Percentiles rank a stretch among this genome's conserved stretches.
Evolutionary conservation across 257 asterid genomes (phyloP).

Genomic region (Solanum chmielewskii): DNA sequence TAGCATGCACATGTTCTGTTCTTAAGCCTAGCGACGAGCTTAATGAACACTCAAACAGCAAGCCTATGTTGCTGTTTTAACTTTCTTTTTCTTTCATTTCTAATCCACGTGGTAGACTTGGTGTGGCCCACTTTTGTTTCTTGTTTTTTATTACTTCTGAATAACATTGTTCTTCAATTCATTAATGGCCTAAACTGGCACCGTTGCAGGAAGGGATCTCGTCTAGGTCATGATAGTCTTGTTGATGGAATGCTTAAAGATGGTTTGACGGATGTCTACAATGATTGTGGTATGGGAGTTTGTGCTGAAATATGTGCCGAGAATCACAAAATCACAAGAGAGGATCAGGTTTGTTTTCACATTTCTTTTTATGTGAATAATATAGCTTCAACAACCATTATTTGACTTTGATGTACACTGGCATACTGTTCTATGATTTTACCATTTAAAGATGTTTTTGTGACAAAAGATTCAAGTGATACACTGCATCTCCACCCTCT

Average conservation of each 20-base stretch:
- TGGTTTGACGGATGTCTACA: conserved; percentile 94
- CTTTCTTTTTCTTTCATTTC: neutral
- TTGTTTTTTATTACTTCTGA: neutral
- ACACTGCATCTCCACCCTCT: neutral
- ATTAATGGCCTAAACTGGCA: neutral
- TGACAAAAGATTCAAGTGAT: neutral
- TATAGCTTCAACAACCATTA: neutral
- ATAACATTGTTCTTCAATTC: neutral
- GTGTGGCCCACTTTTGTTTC: neutral
- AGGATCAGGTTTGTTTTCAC: conserved; percentile 63
- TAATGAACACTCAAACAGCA: neutral
- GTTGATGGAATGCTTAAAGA: conserved; percentile 99
- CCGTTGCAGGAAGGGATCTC: conserved; percentile 84
- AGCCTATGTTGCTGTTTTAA: neutral
- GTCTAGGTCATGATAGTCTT: conserved; percentile 94
- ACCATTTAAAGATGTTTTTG: neutral
- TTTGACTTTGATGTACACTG: neutral
- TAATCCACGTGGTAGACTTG: neutral
- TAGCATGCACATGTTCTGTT: neutral
- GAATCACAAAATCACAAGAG: conserved; percentile 70
- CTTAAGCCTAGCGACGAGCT: neutral
- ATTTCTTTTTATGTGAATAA: neutral
- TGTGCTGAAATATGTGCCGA: conserved; percentile 98
- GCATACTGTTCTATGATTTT: neutral
- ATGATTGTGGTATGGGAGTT: conserved; percentile 93